phyloP scores from a whole-genome alignment of 441 rosid genomes.

The Theobroma grandiflorum region DNA sequence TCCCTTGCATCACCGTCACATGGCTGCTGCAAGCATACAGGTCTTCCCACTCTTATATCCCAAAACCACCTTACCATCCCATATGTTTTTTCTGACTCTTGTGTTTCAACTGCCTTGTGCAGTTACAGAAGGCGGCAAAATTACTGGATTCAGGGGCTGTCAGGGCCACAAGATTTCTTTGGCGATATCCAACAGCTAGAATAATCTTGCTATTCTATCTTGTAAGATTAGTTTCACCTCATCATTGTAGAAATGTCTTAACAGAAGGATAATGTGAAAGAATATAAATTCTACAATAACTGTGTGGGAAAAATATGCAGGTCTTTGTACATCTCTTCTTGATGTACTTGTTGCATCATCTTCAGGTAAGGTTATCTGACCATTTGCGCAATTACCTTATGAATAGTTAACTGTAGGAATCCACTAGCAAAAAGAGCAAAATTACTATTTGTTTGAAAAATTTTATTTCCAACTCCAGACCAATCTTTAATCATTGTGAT shows the following conservation, averaged over 20 bases:
- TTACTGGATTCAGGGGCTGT: constrained; percentile 93
- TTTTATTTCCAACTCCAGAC: background rate
- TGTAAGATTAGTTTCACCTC: constrained; percentile 49
- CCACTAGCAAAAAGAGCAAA: background rate
- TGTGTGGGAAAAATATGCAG: constrained; percentile 49
- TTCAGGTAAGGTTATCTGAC: constrained; percentile 67
- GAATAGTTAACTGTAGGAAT: background rate
- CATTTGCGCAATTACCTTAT: background rate
- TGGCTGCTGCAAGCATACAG: constrained; percentile 85
- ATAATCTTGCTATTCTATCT: constrained; percentile 82
- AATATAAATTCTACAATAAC: constrained; percentile 23
- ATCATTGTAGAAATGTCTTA: constrained; percentile 11
- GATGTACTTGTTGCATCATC: constrained; percentile 96
- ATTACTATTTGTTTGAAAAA: background rate
- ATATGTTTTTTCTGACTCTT: constrained; percentile 20
- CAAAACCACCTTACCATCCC: constrained; percentile 16
- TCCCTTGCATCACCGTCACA: constrained; percentile 91
- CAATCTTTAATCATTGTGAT: background rate
- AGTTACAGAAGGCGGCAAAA: constrained; percentile 96
- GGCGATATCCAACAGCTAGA: constrained; percentile 98
- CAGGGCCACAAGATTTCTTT: constrained; percentile 94
- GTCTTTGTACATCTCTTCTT: constrained; percentile 96
- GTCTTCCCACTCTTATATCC: constrained; percentile 44
- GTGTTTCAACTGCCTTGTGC: constrained; percentile 38
- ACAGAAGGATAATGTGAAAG: constrained; percentile 7